Base-by-base conservation (phyloP, 108 stramenopile genomes). In the Discostella pseudostelligera region DNA sequence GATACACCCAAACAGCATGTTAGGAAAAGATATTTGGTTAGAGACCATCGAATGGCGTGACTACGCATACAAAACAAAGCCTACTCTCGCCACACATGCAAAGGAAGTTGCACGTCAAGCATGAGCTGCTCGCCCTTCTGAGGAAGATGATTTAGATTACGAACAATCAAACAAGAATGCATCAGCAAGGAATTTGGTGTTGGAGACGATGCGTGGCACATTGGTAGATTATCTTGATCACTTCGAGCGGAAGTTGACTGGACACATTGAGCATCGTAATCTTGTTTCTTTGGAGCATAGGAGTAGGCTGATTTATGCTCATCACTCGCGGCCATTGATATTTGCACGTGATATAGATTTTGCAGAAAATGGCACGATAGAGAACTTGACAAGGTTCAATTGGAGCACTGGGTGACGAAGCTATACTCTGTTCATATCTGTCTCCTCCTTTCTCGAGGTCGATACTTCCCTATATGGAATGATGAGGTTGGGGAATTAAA, bases 401-500 rank as follows among this genome's bases (percentile, higher is more conserved):
- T 7, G 4, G 37, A 59, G 59, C 39, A 59, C 39, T 59, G 59
- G 59, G 37, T 35, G 3, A 59, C 59, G 5, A 40, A 39, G 37
- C 39, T 59, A 45, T 28, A 39, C 59, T 7, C 37, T 59, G 26
- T 40, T 59, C 32, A 40, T 59, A 2, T 59, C 59, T 13, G 17
- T 59, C 12, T 25, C 24, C 3, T 39, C 37, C 3, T 59, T 35
- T 35, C 59, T 59, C 26, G 2, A 11, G 43, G 39, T 40, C 2
- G 59, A 59, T 7, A n/a, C n/a, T n/a, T n/a, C n/a, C n/a, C n/a
- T n/a, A 28, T 35, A 40, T 59, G 59, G 59, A 40, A 59, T 45
- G 39, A 59, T 7, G 17, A 3, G 12, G 32, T 3, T 13, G 59
- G 59, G 13, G 3, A 35, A 3, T 40, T 59, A 28, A 16, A 8